Evolutionary conservation across 2,329 filamentous ascomycete species (phyloP).

Genomic region (Sporothrix inflata): DNA sequence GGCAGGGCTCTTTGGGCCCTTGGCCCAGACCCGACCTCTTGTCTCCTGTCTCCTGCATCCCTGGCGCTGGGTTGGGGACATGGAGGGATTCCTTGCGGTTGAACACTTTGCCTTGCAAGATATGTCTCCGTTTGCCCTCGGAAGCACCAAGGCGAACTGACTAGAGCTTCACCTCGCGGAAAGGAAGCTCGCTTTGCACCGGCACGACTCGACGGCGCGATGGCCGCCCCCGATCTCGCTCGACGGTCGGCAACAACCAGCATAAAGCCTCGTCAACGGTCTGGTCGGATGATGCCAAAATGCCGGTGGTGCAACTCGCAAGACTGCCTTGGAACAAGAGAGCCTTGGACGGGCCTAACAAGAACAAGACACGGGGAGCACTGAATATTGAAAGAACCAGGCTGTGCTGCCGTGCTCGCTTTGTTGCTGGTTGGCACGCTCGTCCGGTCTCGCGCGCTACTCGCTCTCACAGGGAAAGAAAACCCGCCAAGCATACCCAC

Average conservation of each 20-base stretch:
- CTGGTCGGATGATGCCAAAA: constrained; percentile 10
- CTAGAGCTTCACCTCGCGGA: neutral
- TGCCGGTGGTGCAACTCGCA: constrained; percentile 3
- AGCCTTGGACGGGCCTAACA: neutral
- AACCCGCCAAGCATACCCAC: constrained; percentile 18
- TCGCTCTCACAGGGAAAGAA: constrained; percentile 17
- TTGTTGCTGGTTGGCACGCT: neutral
- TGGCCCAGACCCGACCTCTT: neutral
- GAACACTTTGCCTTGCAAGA: neutral
- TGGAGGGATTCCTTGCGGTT: neutral
- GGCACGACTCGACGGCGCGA: neutral
- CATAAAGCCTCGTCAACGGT: neutral
- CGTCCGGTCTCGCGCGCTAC: constrained; percentile 1
- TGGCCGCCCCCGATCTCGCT: constrained; percentile 2
- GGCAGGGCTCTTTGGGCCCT: neutral
- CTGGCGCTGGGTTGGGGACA: neutral
- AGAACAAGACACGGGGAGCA: neutral
- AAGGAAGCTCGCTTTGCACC: neutral
- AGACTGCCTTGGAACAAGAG: neutral
- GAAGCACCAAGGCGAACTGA: no score
- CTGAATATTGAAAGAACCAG: neutral
- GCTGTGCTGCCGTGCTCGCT: neutral
- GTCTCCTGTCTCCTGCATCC: constrained; percentile 13
- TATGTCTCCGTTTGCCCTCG: neutral
- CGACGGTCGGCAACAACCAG: neutral